Percentiles rank a stretch among this genome's conserved stretches.
Conservation (phyloP, 352 stramenopile species). For the Blastocystis hominis region DNA sequence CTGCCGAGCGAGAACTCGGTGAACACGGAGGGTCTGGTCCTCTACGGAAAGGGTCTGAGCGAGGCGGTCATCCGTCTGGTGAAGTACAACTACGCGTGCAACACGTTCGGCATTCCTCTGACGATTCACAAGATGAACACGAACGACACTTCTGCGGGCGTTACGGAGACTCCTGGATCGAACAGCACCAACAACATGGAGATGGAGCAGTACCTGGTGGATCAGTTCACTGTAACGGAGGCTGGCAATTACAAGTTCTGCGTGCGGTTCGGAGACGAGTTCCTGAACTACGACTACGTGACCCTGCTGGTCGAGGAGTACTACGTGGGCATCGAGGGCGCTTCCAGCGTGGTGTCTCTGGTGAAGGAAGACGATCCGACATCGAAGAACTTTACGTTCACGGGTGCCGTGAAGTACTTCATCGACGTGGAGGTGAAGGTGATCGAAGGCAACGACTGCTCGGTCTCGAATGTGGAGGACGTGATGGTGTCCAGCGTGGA, state of each 20-base stretch:
- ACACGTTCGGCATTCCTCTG: not conserved
- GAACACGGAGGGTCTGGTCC: slow-evolving; percentile 13
- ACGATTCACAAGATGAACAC: not conserved
- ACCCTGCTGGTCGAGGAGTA: slow-evolving; percentile 14
- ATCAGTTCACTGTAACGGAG: slow-evolving; percentile 23
- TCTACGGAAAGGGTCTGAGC: slow-evolving; percentile 11
- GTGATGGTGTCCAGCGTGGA: not conserved
- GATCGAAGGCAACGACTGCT: not conserved
- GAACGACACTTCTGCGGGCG: not conserved
- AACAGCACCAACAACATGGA: not conserved
- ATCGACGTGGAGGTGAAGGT: slow-evolving; percentile 24
- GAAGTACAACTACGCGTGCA: slow-evolving; percentile 6
- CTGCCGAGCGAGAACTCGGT: not conserved
- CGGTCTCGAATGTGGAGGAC: not conserved
- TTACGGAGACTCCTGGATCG: not conserved
- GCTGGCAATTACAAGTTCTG: slow-evolving; percentile 45
- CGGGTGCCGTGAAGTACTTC: slow-evolving; percentile 24
- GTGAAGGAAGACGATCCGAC: slow-evolving; percentile 34
- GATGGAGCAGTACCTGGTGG: not conserved
- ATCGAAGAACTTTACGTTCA: slow-evolving; percentile 25
- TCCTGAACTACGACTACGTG: slow-evolving; percentile 13
- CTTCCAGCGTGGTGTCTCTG: not conserved
- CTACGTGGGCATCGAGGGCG: slow-evolving; percentile 9
- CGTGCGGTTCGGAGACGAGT: slow-evolving; percentile 14
- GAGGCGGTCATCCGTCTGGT: not conserved